Percentiles rank a stretch among this genome's conserved stretches.
These are phyloP conservation scores for Candida sakaeoensis DNA, from an alignment of 805 yeast genomes.

Conservation along the genomic window DNA sequence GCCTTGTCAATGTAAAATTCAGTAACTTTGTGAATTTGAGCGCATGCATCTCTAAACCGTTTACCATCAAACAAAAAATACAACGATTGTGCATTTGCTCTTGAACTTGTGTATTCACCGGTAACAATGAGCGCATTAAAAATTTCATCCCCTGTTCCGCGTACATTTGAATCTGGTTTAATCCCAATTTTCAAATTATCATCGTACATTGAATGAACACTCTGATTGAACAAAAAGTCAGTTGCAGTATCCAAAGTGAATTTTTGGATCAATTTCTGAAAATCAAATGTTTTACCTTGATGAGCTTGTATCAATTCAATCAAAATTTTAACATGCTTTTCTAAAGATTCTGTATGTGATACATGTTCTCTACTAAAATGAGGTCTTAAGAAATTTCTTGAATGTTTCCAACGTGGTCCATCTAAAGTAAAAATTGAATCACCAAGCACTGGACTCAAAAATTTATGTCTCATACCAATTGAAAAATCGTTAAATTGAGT, in stretches of 20 bases:
- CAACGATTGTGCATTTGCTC: conserved; percentile 4
- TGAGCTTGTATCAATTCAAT: conserved; percentile 25
- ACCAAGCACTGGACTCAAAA: conserved; percentile 35
- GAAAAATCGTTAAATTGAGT: conserved; percentile 37
- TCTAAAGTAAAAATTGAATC: conserved; percentile 43
- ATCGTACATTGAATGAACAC: conserved; percentile 26
- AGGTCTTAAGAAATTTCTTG: conserved; percentile 41
- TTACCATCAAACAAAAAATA: conserved; percentile 5
- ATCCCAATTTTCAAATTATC: conserved; percentile 1
- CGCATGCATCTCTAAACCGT: conserved; percentile 14
- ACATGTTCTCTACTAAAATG: conserved; percentile 43
- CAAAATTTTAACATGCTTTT: conserved; percentile 36
- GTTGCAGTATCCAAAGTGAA: conserved; percentile 41
- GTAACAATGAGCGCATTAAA: conserved; percentile 16
- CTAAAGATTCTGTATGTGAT: conserved; percentile 36
- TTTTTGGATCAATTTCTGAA: conserved; percentile 35
- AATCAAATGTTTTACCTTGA: conserved; percentile 28
- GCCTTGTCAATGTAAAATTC: conserved; percentile 28
- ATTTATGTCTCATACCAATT: conserved; percentile 34
- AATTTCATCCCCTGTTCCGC: conserved; percentile 24
- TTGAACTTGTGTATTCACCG: not conserved
- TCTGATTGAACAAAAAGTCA: conserved; percentile 39
- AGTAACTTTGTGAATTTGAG: conserved; percentile 20
- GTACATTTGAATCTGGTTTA: not conserved
- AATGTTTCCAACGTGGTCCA: conserved; percentile 40